Conservation (phyloP, 1,139 yeast species). For the Geotrichum europaeum region DNA sequence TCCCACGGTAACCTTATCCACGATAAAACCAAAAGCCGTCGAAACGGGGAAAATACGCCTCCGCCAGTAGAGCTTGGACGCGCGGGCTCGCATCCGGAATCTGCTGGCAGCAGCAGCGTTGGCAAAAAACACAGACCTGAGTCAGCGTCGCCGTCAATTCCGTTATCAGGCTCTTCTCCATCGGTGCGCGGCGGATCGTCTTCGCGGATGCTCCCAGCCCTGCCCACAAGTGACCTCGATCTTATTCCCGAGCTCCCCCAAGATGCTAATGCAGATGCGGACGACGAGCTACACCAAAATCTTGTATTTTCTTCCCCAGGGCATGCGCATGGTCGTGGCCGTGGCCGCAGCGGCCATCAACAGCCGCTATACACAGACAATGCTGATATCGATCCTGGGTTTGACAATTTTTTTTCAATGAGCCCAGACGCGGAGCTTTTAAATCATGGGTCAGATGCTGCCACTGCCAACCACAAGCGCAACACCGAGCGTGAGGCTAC, state of each 20-base stretch:
- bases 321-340: neutral
- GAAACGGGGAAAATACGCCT: neutral
- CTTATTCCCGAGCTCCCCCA: constrained; percentile 5
- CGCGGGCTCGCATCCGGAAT: neutral
- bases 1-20: neutral
- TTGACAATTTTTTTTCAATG: neutral
- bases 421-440: neutral
- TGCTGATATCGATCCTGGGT: neutral
- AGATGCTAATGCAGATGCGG: neutral
- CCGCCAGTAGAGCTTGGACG: constrained; percentile 10
- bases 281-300: neutral
- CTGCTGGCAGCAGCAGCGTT: neutral
- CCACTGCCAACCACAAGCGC: neutral
- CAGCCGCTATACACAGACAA: neutral
- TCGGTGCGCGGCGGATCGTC: neutral
- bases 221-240: constrained; percentile 4
- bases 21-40: neutral
- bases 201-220: neutral
- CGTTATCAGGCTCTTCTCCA: constrained; percentile 3
- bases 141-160: constrained; percentile 2
- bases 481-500: neutral
- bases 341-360: neutral
- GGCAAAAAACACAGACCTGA: neutral
- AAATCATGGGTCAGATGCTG: neutral
- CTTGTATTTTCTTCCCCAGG: neutral